Conservation (phyloP, 2,329 filamentous ascomycete species). For the Beauveria scarabaeidicola region DNA sequence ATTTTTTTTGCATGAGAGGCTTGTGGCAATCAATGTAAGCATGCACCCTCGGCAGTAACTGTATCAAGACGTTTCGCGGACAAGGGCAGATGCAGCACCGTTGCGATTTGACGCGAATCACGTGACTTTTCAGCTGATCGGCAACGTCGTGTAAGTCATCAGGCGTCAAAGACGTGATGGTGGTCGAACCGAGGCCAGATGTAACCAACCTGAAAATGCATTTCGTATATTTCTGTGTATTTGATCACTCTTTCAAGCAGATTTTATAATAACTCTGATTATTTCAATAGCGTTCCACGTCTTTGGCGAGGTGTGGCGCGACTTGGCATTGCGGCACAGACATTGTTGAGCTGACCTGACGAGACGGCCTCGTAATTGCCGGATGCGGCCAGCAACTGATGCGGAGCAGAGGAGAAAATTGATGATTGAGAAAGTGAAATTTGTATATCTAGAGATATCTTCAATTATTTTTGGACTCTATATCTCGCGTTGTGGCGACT, state of each 20-base stretch:
- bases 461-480: not conserved
- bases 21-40: not conserved
- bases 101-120: not conserved
- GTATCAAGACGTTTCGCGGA: not conserved
- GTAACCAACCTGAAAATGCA: not conserved
- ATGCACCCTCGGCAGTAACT: not conserved
- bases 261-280: not conserved
- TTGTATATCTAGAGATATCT: not conserved
- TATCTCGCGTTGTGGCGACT: not conserved
- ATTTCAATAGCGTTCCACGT: no score
- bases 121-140: not conserved
- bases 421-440: not conserved
- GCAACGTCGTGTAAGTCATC: conserved; percentile 11
- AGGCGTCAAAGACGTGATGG: not conserved
- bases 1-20: not conserved
- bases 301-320: not conserved
- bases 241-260: not conserved
- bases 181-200: not conserved
- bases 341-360: not conserved
- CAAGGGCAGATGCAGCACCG: not conserved
- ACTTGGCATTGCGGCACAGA: not conserved
- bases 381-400: not conserved
- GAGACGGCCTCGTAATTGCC: not conserved
- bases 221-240: not conserved
- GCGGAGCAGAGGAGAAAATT: not conserved